phyloP scores from a whole-genome alignment of 2,329 filamentous ascomycete species.

The Aspergillus brunneoviolaceus region DNA sequence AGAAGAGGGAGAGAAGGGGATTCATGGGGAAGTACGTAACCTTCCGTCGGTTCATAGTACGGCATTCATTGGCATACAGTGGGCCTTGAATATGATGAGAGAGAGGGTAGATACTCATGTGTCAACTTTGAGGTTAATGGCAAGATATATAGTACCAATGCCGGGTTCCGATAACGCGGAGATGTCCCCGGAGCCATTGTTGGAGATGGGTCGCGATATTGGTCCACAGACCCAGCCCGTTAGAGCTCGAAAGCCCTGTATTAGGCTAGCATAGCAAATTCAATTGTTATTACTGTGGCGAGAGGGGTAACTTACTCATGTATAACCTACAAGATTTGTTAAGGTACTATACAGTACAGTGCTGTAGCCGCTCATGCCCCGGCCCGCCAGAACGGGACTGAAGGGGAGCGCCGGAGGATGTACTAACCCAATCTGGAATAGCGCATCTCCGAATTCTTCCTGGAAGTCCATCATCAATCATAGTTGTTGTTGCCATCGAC shows the following conservation, averaged over 20 bases:
- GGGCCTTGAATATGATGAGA: background rate
- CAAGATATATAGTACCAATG: background rate
- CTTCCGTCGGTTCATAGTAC: background rate
- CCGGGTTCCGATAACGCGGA: background rate
- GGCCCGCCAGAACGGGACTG: too few relatives aligned
- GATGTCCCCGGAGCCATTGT: background rate
- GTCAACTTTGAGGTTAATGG: background rate
- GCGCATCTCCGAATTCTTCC: conserved; percentile 29
- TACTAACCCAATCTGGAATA: conserved; percentile 24
- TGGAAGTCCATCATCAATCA: conserved; percentile 17
- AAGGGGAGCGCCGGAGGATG: background rate
- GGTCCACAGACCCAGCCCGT: background rate
- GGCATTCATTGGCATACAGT: background rate
- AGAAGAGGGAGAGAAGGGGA: background rate
- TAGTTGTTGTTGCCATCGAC: conserved; percentile 14
- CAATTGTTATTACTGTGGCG: background rate
- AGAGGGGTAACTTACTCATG: background rate
- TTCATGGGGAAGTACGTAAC: background rate
- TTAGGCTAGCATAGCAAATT: background rate
- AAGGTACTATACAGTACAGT: too few relatives aligned
- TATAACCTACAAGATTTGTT: background rate
- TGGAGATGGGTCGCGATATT: background rate
- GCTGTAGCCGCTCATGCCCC: too few relatives aligned
- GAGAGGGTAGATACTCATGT: background rate
- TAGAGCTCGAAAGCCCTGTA: background rate